phyloP scores from a whole-genome alignment of 2,329 filamentous ascomycete genomes.

The Xylariaceae sp. region DNA sequence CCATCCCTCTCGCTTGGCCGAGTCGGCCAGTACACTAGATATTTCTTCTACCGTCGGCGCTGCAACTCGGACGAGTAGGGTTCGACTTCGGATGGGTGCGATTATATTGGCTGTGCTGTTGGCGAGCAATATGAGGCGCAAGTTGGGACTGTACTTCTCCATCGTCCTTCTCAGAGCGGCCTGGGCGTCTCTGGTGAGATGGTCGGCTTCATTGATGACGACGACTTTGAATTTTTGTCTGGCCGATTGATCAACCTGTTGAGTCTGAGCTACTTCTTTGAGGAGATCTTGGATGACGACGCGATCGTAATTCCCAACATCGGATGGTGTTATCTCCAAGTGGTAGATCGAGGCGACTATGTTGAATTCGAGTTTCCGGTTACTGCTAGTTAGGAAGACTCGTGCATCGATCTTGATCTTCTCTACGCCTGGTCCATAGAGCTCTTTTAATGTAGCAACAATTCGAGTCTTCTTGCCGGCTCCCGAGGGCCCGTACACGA shows the following conservation, averaged over 20 bases:
- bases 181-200: conserved; percentile 89
- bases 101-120: conserved; percentile 99
- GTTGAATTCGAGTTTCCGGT: conserved; percentile 98
- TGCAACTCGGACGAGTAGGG: conserved; percentile 83
- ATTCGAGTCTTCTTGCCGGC: conserved; percentile 98
- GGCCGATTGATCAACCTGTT: conserved; percentile 92
- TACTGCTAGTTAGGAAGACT: conserved; percentile 90
- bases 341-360: conserved; percentile 97
- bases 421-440: conserved; percentile 95
- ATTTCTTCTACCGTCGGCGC: conserved; percentile 86
- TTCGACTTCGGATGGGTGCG: conserved; percentile 91
- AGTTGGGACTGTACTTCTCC: conserved; percentile 98
- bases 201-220: conserved; percentile 97
- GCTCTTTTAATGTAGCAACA: conserved; percentile 87
- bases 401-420: conserved; percentile 99
- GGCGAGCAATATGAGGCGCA: conserved; percentile 84
- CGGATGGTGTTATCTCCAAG: conserved; percentile 94
- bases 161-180: conserved; percentile 91
- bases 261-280: conserved; percentile 97
- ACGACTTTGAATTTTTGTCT: conserved; percentile 96
- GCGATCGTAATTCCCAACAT: conserved; percentile 92
- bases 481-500: conserved; percentile 93
- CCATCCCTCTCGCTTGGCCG: conserved; percentile 78
- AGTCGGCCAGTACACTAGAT: conserved; percentile 63
- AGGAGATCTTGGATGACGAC: conserved; percentile 93